phyloP scores from a whole-genome alignment of 345 rosid genomes.

The Brassica juncea region DNA sequence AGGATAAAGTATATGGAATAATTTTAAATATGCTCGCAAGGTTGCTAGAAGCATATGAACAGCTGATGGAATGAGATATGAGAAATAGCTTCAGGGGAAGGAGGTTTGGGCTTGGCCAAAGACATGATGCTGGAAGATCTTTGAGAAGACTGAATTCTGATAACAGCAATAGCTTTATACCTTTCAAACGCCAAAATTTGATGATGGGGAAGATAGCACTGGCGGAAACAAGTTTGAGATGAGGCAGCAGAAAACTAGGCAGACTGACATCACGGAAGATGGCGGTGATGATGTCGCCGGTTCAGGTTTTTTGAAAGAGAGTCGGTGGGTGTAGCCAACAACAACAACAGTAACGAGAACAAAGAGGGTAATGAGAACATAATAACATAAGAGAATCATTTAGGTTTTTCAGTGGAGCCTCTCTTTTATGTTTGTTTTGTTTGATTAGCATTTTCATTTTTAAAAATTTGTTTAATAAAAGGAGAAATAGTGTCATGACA shows the following conservation, averaged over 20 bases:
- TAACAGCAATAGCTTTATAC: neutral
- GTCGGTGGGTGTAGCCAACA: neutral
- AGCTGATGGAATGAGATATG: no score
- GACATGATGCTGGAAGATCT: conserved; percentile 40
- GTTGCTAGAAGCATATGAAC: no score
- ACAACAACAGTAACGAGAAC: neutral
- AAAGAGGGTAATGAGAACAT: conserved; percentile 15
- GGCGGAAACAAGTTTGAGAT: conserved; percentile 42
- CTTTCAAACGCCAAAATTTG: conserved; percentile 23
- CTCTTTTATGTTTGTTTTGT: neutral
- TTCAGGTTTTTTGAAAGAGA: conserved; percentile 4
- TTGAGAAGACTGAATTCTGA: conserved; percentile 32
- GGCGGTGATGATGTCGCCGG: neutral
- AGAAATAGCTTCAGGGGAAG: conserved; percentile 33
- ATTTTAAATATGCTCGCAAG: no score
- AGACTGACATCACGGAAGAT: conserved; percentile 13
- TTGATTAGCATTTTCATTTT: neutral
- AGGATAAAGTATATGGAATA: no score
- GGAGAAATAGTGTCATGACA: neutral
- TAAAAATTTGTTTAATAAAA: neutral
- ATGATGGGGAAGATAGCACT: conserved; percentile 40
- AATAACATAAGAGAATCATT: neutral
- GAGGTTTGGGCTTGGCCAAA: conserved; percentile 42
- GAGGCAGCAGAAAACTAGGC: conserved; percentile 35
- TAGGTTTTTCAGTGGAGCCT: neutral